Evolutionary conservation across 495 filamentous ascomycete species (phyloP).

Genomic region (Hypoxylon crocopeplum): DNA sequence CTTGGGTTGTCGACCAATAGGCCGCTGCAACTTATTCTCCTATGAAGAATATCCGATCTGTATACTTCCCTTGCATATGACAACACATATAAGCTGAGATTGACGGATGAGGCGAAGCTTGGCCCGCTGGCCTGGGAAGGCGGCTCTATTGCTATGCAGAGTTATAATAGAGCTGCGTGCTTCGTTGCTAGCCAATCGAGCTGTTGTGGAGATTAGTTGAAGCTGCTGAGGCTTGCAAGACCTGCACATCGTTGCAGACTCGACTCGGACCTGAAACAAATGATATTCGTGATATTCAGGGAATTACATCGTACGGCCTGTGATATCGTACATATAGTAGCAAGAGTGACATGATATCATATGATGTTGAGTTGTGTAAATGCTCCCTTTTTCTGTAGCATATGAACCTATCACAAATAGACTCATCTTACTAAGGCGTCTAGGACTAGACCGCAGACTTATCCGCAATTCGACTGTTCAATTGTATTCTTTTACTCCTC

Average conservation of each 20-base stretch:
- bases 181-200: slow-evolving; percentile 26
- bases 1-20: slow-evolving; percentile 9
- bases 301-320: background rate
- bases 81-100: slow-evolving; percentile 13
- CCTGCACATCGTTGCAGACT: slow-evolving; percentile 5
- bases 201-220: slow-evolving; percentile 20
- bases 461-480: slow-evolving; percentile 1
- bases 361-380: background rate
- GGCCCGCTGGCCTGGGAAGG: background rate
- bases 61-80: background rate
- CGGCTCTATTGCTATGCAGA: slow-evolving; percentile 20
- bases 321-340: background rate
- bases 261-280: slow-evolving; percentile 33
- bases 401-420: too few relatives aligned
- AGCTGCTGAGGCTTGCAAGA: slow-evolving; percentile 5
- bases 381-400: background rate
- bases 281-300: background rate
- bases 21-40: background rate
- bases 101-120: slow-evolving; percentile 32
- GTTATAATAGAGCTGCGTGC: slow-evolving; percentile 1
- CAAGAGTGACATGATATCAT: slow-evolving; percentile 1
- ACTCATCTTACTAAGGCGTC: background rate
- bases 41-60: slow-evolving; percentile 1
- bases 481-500: slow-evolving; percentile 21
- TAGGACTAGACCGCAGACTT: background rate